Base-by-base conservation (phyloP, 169 alveolate genomes). In the Plasmodium cynomolgi region DNA sequence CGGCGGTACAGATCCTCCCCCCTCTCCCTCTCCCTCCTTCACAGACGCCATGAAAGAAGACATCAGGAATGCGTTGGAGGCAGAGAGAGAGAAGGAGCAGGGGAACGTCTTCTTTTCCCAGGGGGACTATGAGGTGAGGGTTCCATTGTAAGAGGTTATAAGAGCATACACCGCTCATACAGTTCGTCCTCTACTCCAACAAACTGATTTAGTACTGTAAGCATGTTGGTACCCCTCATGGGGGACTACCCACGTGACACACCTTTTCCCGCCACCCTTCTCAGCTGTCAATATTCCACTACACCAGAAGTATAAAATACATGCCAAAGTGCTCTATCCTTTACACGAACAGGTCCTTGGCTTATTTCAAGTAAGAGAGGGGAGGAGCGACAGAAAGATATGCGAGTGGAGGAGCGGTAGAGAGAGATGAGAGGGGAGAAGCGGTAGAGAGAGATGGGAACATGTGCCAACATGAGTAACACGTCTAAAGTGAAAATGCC, bases 81-180 rank as follows among this genome's bases (percentile, higher is more conserved):
- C 93, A 3, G 93, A 85, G 72, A 84, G 81, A 34, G 93, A 85
- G 33, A 85, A 85, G 72, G 93, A 85, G 56, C 86, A 75, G 44
- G 93, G 93, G 23, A 85, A 85, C 37, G 29, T 31, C 41, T 85
- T 85, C 13, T 85, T 85, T 75, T 75, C 80, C 56, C 56, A 75
- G 3, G 93, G 86, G 15, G 93, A 85, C 23, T 85, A 85, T 34
- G 93, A 85, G 81, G 93, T 85, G 62, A 44, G n/a, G 62, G 62
- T 0, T 50, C 62, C 62, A 50, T 0, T 17, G 20, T 8, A 50
- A 15, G 1, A 17, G 62, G 62, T 8, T 8, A 17, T 50, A 50
- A 1, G 0, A 50, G 2, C 23, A 50, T 50, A 50, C 8, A 50
- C 8, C 1, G 62, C 26, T 15, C 68, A 5, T 8, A 33, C 29